A percentile compares a stretch with the other conserved stretches of the same genome.
Evolutionary conservation across 2,329 filamentous ascomycete genomes (phyloP).

Genomic region (Diplodia mutila): DNA sequence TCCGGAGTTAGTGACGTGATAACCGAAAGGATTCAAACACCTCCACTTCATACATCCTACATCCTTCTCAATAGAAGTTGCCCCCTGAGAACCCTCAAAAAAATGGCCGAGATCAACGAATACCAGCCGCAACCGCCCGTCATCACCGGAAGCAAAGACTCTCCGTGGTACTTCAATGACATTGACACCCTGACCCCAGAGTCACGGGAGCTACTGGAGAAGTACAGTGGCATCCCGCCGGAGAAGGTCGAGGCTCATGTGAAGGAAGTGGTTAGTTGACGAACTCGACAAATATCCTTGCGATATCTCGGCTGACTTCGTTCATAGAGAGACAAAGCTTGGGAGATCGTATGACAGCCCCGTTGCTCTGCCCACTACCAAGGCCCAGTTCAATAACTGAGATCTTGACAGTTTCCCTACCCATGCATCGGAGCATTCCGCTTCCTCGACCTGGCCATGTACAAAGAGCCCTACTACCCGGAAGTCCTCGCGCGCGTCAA

Average conservation of each 20-base stretch:
- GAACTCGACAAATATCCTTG: background rate
- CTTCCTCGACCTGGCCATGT: slow-evolving; percentile 41
- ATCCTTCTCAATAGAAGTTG: background rate
- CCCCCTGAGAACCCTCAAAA: background rate
- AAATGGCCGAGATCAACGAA: slow-evolving; percentile 5
- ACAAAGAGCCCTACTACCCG: slow-evolving; percentile 34
- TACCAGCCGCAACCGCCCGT: background rate
- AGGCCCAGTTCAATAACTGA: background rate
- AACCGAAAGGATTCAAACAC: background rate
- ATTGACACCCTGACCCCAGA: slow-evolving; percentile 35
- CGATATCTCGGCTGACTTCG: background rate
- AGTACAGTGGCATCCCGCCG: slow-evolving; percentile 43
- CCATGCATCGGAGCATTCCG: slow-evolving; percentile 43
- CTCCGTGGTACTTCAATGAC: slow-evolving; percentile 41
- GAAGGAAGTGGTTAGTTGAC: slow-evolving; percentile 36
- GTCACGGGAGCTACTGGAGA: slow-evolving; percentile 43
- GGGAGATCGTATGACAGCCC: slow-evolving; percentile 34
- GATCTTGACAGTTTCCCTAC: slow-evolving; percentile 31
- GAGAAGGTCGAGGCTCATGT: slow-evolving; percentile 44
- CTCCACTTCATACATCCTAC: background rate
- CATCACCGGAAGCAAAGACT: slow-evolving; percentile 26
- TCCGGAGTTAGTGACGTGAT: background rate
- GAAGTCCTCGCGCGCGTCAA: slow-evolving; percentile 42
- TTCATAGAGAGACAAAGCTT: slow-evolving; percentile 37
- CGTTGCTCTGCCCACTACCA: background rate